Base-by-base conservation (phyloP, 257 asterid species). In the Rehmannia glutinosa region DNA sequence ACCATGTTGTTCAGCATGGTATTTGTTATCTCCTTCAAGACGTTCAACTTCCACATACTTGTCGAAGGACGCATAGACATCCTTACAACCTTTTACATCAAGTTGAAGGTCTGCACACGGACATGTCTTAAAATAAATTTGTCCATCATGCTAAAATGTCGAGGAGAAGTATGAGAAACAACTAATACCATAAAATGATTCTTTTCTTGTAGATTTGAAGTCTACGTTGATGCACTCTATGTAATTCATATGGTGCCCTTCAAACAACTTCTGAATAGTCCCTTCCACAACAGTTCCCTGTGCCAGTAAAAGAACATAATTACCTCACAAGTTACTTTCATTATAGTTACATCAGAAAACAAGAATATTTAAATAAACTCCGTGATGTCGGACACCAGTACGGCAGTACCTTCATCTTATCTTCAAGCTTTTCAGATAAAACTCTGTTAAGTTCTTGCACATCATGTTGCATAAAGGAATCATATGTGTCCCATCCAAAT, bases 241-340 rank as follows among this genome's bases (percentile, higher is more conserved):
- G 85, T 91, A 93, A 72, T 91, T 94, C 96, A 91, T 91, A 63
- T 86, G 92, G 77, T 94, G 97, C 68, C 99, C 99, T 77, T 94
- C 97, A 73, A 94, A 94, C 81, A 94, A 80, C 80, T 94, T 90
- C 69, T 94, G 99, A 78, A 94, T 94, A 30, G 97, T 94, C 74
- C 99, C 99, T 81, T 94, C 99, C 69, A 94, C 99, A 57, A 91
- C 99, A 24, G 99, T 94, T 64, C 98, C 98, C 98, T 93, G 83
- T 47, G 70, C 72, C 59, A 80, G 75, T 68, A 71, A 64, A 77
- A 73, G 61, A 73, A 55, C 66, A 62, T 41, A 55, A 55, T 60
- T 57, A 70, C 49, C 62, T 74, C 75, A 76, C 60, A 63, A 21
- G 54, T 53, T 53, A 42, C 52, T 12, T 28, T 38, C 4, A 53